Conservation (phyloP, 257 asterid species). For the Craterostigma plantagineum region DNA sequence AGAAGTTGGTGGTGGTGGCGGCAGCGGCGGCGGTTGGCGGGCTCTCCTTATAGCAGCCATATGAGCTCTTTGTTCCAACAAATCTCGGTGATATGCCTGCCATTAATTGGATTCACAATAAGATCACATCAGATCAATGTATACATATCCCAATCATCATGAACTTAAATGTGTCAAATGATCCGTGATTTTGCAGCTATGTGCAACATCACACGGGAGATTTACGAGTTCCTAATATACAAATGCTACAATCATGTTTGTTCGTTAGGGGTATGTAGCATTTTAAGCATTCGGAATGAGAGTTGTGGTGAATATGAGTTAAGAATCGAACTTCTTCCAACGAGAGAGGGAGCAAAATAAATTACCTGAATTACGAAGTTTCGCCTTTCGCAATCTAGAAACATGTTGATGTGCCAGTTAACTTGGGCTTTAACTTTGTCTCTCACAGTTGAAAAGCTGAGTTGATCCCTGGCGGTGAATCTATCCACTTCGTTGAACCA, state of each 20-base stretch:
- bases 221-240: no score
- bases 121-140: background rate
- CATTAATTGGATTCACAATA: background rate
- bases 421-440: constrained; percentile 54
- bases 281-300: no score
- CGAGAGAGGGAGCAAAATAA: background rate
- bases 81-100: constrained; percentile 83
- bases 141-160: background rate
- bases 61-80: constrained; percentile 64
- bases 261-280: no score
- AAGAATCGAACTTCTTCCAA: no score
- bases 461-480: constrained; percentile 87
- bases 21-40: constrained; percentile 11
- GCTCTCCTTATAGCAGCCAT: constrained; percentile 13
- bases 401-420: constrained; percentile 67
- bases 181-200: no score
- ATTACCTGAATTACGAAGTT: constrained; percentile 81
- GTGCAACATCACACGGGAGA: no score
- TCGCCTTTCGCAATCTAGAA: constrained; percentile 89
- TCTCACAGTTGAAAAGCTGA: constrained; percentile 93
- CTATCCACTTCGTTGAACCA: constrained; percentile 99
- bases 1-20: background rate
- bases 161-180: no score
- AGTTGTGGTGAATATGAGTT: background rate
- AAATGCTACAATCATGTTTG: no score